These are phyloP conservation scores for Papilionanthe hybrid DNA, from an alignment of 116 monocot genomes.

Conservation along the genomic window DNA sequence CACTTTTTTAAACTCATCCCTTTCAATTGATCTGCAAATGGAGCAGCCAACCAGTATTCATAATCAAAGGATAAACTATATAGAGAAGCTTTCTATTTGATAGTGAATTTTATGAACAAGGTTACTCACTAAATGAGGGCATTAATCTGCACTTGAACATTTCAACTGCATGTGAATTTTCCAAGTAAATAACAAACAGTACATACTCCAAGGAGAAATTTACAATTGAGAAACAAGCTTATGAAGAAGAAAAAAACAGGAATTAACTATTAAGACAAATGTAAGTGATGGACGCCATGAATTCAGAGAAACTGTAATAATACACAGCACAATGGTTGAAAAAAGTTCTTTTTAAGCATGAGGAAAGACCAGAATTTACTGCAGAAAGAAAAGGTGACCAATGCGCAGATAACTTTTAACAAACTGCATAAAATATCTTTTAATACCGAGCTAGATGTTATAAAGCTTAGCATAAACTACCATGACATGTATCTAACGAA, in stretches of 20 bases:
- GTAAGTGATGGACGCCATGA: not conserved
- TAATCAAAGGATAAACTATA: not conserved
- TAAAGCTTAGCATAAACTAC: too few species aligned
- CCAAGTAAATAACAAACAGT: conserved; percentile 28
- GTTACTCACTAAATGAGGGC: conserved; percentile 20
- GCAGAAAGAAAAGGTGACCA: too few species aligned
- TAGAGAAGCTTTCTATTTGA: conserved; percentile 19
- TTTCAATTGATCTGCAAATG: conserved; percentile 67
- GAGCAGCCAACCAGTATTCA: not conserved
- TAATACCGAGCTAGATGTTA: too few species aligned
- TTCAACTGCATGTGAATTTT: conserved; percentile 31
- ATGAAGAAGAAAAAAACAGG: not conserved
- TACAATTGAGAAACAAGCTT: not conserved
- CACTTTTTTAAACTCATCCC: conserved; percentile 83
- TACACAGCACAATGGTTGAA: not conserved
- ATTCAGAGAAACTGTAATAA: too few species aligned
- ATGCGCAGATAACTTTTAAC: too few species aligned
- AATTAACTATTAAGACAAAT: not conserved
- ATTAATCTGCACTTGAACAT: conserved; percentile 28
- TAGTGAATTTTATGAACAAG: conserved; percentile 25
- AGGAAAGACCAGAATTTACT: too few species aligned
- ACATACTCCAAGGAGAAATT: conserved; percentile 5
- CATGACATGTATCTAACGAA: too few species aligned
- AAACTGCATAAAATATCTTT: too few species aligned
- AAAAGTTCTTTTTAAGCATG: not conserved